Evolutionary conservation across 1,284 basidiomycete species (phyloP).

Genomic region (Blastosporella zonata): DNA sequence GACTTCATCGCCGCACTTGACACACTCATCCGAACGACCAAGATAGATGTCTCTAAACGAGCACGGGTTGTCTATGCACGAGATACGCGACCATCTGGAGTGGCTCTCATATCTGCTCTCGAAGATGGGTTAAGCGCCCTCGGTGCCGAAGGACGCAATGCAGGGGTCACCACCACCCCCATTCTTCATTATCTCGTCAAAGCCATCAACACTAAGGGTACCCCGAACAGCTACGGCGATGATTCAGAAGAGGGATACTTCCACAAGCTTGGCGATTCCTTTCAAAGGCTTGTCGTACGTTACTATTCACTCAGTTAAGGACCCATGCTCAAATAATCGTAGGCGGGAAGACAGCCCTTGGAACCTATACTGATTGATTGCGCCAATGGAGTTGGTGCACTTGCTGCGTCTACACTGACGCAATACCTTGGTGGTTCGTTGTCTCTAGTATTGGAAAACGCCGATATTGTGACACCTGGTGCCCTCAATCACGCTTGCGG

Average conservation of each 20-base stretch:
- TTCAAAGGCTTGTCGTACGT: constrained; percentile 83
- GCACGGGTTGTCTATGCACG: constrained; percentile 87
- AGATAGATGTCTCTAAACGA: constrained; percentile 79
- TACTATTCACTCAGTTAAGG: constrained; percentile 1
- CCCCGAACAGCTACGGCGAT: constrained; percentile 76
- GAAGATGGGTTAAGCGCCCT: constrained; percentile 81
- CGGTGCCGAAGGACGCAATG: constrained; percentile 61
- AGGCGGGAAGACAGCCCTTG: constrained; percentile 62
- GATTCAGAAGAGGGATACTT: constrained; percentile 88
- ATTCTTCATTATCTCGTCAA: constrained; percentile 95
- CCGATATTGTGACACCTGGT: constrained; percentile 61
- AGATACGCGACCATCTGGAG: constrained; percentile 91
- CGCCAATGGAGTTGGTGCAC: constrained; percentile 94
- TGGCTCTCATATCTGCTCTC: constrained; percentile 78
- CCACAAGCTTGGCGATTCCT: constrained; percentile 82
- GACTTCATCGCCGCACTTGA: constrained; percentile 72
- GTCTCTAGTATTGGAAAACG: constrained; percentile 66
- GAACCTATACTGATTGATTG: constrained; percentile 85
- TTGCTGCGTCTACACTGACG: constrained; percentile 60
- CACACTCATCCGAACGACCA: constrained; percentile 59
- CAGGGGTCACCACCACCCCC: constrained; percentile 90
- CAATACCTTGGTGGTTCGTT: constrained; percentile 55
- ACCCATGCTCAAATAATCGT: constrained; percentile 16
- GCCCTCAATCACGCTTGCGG: constrained; percentile 88
- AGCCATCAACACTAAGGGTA: constrained; percentile 83